Conservation (phyloP, 371 early-diverging fungal genomes). For the Rhizopus stolonifer region DNA sequence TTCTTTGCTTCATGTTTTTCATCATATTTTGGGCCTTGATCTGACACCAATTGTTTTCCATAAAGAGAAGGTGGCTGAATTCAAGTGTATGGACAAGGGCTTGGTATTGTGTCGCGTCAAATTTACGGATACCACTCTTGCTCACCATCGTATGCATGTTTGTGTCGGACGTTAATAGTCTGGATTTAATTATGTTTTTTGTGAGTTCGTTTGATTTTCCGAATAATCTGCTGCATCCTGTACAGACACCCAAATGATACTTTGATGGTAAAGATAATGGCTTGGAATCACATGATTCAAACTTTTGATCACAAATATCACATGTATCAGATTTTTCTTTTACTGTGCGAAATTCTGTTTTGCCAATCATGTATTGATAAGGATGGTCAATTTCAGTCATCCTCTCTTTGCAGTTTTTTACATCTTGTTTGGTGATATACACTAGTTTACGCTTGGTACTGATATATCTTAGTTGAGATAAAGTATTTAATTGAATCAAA, state of each 20-base stretch:
- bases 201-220: too few relatives aligned
- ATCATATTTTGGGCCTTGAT: background rate
- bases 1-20: background rate
- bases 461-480: too few relatives aligned
- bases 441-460: too few relatives aligned
- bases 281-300: background rate
- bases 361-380: too few relatives aligned
- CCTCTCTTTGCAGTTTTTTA: too few relatives aligned
- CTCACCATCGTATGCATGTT: background rate
- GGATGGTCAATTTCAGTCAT: too few relatives aligned
- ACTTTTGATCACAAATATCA: background rate
- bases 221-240: background rate
- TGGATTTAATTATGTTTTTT: too few relatives aligned
- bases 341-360: too few relatives aligned
- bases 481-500: too few relatives aligned
- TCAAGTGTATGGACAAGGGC: background rate
- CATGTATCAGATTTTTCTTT: background rate
- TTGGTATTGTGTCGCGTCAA: background rate
- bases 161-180: too few relatives aligned
- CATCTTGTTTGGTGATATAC: too few relatives aligned
- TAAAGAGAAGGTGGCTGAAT: background rate
- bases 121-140: background rate
- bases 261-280: background rate
- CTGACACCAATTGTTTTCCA: background rate
- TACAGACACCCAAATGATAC: background rate